Evolutionary conservation across 2,329 filamentous ascomycete species (phyloP).

Genomic region (Teratosphaeria destructans): DNA sequence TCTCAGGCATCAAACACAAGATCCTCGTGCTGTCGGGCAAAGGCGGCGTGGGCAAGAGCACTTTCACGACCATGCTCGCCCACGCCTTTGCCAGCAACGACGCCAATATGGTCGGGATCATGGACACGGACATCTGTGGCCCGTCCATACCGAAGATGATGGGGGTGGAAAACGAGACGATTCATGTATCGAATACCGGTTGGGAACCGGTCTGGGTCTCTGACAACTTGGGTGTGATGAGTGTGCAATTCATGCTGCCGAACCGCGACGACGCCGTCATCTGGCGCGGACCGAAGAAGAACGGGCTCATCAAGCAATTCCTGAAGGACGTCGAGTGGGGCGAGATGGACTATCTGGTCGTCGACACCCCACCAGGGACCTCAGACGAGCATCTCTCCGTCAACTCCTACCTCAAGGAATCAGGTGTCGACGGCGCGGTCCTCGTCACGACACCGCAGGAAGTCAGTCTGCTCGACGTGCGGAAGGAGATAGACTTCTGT

Average conservation of each 20-base stretch:
- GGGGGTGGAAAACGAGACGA: slow-evolving; percentile 86
- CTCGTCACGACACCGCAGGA: slow-evolving; percentile 94
- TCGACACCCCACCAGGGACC: slow-evolving; percentile 92
- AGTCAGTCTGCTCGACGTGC: slow-evolving; percentile 79
- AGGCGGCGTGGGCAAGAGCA: slow-evolving; percentile 93
- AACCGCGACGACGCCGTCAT: slow-evolving; percentile 91
- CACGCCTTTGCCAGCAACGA: slow-evolving; percentile 81
- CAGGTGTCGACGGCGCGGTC: slow-evolving; percentile 85
- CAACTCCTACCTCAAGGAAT: slow-evolving; percentile 82
- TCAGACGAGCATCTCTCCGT: slow-evolving; percentile 92
- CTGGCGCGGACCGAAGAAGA: slow-evolving; percentile 97
- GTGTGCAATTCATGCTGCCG: slow-evolving; percentile 95
- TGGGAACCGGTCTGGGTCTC: slow-evolving; percentile 95
- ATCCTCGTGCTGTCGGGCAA: slow-evolving; percentile 89
- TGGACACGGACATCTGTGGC: slow-evolving; percentile 97
- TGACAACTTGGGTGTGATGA: slow-evolving; percentile 93
- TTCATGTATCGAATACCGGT: slow-evolving; percentile 77
- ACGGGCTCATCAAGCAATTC: slow-evolving; percentile 95
- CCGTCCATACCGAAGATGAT: slow-evolving; percentile 98
- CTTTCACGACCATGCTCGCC: slow-evolving; percentile 77
- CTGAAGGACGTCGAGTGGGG: slow-evolving; percentile 98
- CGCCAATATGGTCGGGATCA: slow-evolving; percentile 73
- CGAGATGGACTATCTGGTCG: slow-evolving; percentile 80
- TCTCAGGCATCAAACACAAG: slow-evolving; percentile 77
- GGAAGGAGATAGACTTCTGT: slow-evolving; percentile 98